Evolutionary conservation across 441 rosid species (phyloP), one percentile per base, ranked within the genome.

Genomic region (Populus hybrid): DNA sequence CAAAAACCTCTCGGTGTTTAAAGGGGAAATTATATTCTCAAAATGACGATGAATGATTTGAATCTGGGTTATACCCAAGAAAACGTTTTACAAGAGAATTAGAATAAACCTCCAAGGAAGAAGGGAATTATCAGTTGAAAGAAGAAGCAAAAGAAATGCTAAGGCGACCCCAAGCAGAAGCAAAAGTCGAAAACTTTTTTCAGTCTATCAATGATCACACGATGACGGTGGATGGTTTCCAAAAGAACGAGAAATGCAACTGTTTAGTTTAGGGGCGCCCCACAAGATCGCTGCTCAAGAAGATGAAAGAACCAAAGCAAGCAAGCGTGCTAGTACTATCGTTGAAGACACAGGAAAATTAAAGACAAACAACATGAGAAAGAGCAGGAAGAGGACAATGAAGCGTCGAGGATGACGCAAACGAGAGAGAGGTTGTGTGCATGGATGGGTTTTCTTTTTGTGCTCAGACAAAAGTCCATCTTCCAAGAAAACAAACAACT

Each of bases 401-500:
- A 24, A 35, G 8, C 30, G 18, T 34, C 12, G 74, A 14, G 1
- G 83, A 64, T 75, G 86, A 86, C 81, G 85, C 81, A 74, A 80
- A 73, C 7, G 64, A 20, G 10, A 30, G 46, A 74, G 34, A 77
- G 83, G 83, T 85, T 84, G 83, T 76, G 87, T 83, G 86, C 89
- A 81, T 85, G 88, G 82, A 76, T 75, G 86, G 86, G 82, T 85
- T 86, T 85, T 67, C 81, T 30, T 80, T 83, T 81, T 71, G 77
- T 67, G 81, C 74, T 23, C 42, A 76, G 78, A 70, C 46, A 74
- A 65, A 40, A 65, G 82, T 83, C 54, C 87, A 36, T 24, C 32
- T 79, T 72, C 80, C 89, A 69, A 87, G 78, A 77, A 82, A 76
- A 30, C 32, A 30, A 3, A 78, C 80, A 67, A 54, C 75, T 12